Evolutionary conservation across 2,329 filamentous ascomycete species (phyloP).

Genomic region (Metarhizium humberi): DNA sequence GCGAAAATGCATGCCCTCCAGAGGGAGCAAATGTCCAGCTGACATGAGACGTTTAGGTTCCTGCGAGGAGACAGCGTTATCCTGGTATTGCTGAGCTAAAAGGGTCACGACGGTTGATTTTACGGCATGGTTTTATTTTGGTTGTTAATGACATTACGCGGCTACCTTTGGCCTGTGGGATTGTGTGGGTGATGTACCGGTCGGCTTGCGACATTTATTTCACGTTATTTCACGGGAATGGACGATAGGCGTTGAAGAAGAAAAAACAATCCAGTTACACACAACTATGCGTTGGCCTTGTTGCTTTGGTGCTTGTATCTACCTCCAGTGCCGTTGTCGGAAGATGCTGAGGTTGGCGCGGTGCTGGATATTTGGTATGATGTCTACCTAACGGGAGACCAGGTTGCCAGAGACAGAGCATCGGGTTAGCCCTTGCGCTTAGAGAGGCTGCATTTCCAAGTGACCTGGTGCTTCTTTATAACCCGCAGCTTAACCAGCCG

Average conservation of each 20-base stretch:
- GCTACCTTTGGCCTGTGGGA: constrained; percentile 8
- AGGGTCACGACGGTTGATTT: neutral
- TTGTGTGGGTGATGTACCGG: constrained; percentile 8
- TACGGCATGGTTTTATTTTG: neutral
- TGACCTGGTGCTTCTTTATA: too few relatives aligned
- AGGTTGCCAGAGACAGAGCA: too few relatives aligned
- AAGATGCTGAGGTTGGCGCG: neutral
- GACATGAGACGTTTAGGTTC: constrained; percentile 48
- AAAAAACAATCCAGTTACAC: neutral
- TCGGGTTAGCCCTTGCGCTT: too few relatives aligned
- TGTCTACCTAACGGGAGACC: too few relatives aligned
- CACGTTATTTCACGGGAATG: neutral
- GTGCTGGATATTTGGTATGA: too few relatives aligned
- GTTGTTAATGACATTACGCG: neutral
- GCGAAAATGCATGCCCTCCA: too few relatives aligned
- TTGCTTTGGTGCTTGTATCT: neutral
- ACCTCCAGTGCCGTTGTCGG: neutral
- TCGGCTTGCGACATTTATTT: neutral
- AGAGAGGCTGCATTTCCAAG: too few relatives aligned
- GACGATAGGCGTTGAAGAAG: neutral
- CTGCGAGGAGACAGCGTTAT: constrained; percentile 82
- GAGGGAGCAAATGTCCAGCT: neutral
- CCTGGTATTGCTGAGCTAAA: constrained; percentile 69
- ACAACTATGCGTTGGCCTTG: neutral
- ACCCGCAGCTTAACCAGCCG: too few relatives aligned